A percentile compares a stretch with the other conserved stretches of the same genome.
Evolutionary conservation across 2,329 filamentous ascomycete genomes (phyloP).

Genomic region (Colletotrichum noveboracense): DNA sequence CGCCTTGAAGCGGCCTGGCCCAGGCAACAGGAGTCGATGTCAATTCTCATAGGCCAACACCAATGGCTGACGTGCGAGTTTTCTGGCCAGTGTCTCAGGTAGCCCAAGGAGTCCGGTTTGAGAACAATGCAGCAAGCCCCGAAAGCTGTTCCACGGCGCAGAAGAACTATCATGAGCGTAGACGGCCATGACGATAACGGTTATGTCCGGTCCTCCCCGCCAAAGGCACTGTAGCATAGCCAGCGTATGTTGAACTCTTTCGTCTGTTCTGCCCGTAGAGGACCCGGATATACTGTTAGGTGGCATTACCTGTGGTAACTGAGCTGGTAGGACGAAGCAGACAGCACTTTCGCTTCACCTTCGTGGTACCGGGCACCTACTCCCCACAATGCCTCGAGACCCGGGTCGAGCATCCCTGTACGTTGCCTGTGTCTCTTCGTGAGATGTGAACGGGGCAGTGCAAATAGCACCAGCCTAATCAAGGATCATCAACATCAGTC

Average conservation of each 20-base stretch:
- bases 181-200: neutral
- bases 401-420: neutral
- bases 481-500: neutral
- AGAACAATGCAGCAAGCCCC: neutral
- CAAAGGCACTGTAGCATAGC: neutral
- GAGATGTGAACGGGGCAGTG: neutral
- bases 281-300: neutral
- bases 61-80: neutral
- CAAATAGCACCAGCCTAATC: neutral
- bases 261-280: neutral
- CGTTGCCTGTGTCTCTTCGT: neutral
- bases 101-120: neutral
- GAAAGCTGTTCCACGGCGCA: neutral
- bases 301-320: neutral
- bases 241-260: neutral
- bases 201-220: neutral
- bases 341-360: neutral
- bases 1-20: neutral
- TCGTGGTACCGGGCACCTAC: neutral
- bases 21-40: neutral
- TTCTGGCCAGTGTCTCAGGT: neutral
- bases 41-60: neutral
- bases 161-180: neutral
- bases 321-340: neutral
- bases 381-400: neutral